Evolutionary conservation across 2,329 filamentous ascomycete genomes (phyloP).

Genomic region (Waltergamsia citrina): DNA sequence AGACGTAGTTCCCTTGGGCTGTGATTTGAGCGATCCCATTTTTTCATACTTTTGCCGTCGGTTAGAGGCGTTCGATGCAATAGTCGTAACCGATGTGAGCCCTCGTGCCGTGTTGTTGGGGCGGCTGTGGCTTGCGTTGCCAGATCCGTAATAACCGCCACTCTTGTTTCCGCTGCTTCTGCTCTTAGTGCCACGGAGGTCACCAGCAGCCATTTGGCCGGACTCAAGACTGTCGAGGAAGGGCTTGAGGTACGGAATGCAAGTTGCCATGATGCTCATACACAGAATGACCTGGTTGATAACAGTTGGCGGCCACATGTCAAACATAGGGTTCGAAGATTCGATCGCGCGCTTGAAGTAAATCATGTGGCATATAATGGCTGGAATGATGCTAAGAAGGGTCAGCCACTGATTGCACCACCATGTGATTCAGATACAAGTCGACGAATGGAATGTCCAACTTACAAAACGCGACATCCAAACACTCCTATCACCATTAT

Average conservation of each 20-base stretch:
- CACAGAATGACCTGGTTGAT: slow-evolving; percentile 16
- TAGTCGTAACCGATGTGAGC: slow-evolving; percentile 1
- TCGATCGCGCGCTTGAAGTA: slow-evolving; percentile 12
- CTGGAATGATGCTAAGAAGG: slow-evolving; percentile 9
- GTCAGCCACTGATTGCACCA: too few relatives aligned
- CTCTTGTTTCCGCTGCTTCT: slow-evolving; percentile 12
- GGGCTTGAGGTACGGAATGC: slow-evolving; percentile 17
- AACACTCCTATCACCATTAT: slow-evolving; percentile 1
- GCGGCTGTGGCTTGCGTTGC: slow-evolving; percentile 5
- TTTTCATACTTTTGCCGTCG: slow-evolving; percentile 9
- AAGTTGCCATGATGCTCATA: slow-evolving; percentile 15
- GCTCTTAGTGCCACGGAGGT: slow-evolving; percentile 15
- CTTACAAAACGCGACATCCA: slow-evolving; percentile 1
- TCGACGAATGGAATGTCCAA: too few relatives aligned
- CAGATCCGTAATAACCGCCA: slow-evolving; percentile 3
- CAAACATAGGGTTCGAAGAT: slow-evolving; percentile 12
- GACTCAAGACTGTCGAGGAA: slow-evolving; percentile 18
- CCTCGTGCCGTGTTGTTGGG: neutral
- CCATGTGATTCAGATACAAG: too few relatives aligned
- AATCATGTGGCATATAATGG: slow-evolving; percentile 12
- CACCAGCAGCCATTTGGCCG: slow-evolving; percentile 17
- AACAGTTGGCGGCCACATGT: slow-evolving; percentile 13
- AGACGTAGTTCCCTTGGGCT: slow-evolving; percentile 5
- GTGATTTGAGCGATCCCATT: slow-evolving; percentile 8
- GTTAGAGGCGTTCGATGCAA: slow-evolving; percentile 7